Percentiles rank a stretch among this genome's conserved stretches.
Conservation (phyloP, 1,139 yeast genomes). For the Magnusiomyces clavatus region DNA sequence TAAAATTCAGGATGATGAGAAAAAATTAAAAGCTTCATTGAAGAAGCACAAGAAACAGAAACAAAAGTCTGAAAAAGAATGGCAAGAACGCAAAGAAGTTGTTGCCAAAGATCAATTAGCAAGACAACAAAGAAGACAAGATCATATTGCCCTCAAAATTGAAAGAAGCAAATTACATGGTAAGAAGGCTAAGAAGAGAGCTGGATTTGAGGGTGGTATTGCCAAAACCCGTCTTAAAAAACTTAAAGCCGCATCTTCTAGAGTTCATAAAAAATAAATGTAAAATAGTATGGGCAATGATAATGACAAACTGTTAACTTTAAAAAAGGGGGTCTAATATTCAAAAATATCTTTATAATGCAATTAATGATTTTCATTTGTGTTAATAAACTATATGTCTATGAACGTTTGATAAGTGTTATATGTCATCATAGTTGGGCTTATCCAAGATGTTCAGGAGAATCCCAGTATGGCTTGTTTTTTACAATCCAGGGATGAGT, state of each 20-base stretch:
- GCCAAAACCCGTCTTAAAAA: constrained; percentile 1
- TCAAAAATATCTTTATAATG: background rate
- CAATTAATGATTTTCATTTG: too few species aligned
- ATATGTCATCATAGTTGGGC: background rate
- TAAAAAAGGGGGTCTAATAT: background rate
- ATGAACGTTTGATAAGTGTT: background rate
- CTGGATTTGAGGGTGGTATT: constrained; percentile 32
- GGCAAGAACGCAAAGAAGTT: constrained; percentile 70
- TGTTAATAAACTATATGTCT: too few species aligned
- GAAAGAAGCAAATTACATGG: constrained; percentile 63
- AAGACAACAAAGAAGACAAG: constrained; percentile 76
- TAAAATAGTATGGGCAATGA: too few species aligned
- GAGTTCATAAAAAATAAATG: too few species aligned
- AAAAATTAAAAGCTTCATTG: constrained; percentile 73
- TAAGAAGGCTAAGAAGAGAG: constrained; percentile 33
- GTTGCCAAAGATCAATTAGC: constrained; percentile 71
- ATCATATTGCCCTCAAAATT: constrained; percentile 62
- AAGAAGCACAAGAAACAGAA: constrained; percentile 75
- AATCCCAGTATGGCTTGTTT: constrained; percentile 47
- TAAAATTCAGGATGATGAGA: constrained; percentile 85
- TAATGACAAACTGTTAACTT: background rate
- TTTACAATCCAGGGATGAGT: constrained; percentile 78
- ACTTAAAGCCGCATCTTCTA: background rate
- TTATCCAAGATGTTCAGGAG: constrained; percentile 12
- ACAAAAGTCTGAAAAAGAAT: constrained; percentile 72